phyloP scores from a whole-genome alignment of 352 stramenopile genomes.

The Thraustochytrium sp. region DNA sequence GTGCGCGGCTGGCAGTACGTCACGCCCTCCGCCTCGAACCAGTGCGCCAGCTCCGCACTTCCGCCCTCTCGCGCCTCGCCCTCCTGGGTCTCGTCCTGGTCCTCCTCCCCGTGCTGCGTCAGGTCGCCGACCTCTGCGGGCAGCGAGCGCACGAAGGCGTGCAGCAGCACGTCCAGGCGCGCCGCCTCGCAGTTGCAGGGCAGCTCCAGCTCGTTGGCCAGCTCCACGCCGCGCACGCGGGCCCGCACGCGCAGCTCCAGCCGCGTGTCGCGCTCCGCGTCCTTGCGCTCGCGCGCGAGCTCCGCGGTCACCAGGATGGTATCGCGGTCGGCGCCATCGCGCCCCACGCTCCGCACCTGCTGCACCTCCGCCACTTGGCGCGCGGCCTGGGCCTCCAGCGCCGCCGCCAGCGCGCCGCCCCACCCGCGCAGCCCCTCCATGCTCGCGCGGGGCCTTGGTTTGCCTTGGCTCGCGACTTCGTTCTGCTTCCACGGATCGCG shows the following conservation, averaged over 20 bases:
- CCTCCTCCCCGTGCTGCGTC: not conserved
- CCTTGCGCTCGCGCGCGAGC: not conserved
- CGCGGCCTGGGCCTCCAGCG: too few relatives aligned
- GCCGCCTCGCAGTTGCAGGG: not conserved
- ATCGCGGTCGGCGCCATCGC: not conserved
- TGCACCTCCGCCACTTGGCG: too few relatives aligned
- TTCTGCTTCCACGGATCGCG: too few relatives aligned
- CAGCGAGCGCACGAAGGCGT: not conserved
- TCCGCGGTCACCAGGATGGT: not conserved
- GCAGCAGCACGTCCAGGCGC: not conserved
- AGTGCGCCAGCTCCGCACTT: not conserved
- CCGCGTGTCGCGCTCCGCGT: not conserved
- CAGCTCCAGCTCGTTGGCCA: conserved; percentile 5
- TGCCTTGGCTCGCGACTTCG: too few relatives aligned
- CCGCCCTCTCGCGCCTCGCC: too few relatives aligned
- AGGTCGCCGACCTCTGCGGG: not conserved
- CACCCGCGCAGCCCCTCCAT: too few relatives aligned
- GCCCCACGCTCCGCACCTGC: too few relatives aligned
- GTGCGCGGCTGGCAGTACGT: not conserved
- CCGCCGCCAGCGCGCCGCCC: too few relatives aligned
- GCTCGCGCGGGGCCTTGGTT: too few relatives aligned
- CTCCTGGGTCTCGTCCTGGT: not conserved
- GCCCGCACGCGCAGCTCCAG: not conserved
- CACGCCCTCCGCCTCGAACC: not conserved
- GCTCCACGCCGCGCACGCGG: not conserved